phyloP scores from a whole-genome alignment of 176 grass and related monocot species.

The Melocanna baccifera region DNA sequence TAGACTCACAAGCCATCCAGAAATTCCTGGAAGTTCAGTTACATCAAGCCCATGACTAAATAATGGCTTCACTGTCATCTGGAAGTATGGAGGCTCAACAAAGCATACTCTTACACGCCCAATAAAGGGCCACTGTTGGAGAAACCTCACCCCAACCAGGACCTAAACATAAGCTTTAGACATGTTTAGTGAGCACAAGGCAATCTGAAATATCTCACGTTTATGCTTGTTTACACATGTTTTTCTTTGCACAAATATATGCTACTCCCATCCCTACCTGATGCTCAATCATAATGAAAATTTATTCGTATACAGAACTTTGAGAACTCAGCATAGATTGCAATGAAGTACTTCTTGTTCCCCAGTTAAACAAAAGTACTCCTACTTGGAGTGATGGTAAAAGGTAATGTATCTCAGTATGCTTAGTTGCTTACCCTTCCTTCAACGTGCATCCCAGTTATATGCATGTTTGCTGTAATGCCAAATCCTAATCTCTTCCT shows the following conservation, averaged over 20 bases:
- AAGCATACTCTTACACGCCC: slow-evolving; percentile 88
- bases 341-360: not conserved
- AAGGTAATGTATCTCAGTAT: not conserved
- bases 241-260: not conserved
- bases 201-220: not conserved
- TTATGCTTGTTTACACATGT: not conserved
- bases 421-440: slow-evolving; percentile 57
- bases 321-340: not conserved
- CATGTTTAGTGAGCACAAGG: not conserved
- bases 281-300: not conserved
- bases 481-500: slow-evolving; percentile 94
- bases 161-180: slow-evolving; percentile 48
- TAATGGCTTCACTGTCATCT: slow-evolving; percentile 95
- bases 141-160: slow-evolving; percentile 87
- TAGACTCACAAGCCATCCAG: slow-evolving; percentile 89
- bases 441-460: slow-evolving; percentile 96
- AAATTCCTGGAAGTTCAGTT: slow-evolving; percentile 93
- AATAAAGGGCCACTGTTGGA: slow-evolving; percentile 83
- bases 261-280: not conserved
- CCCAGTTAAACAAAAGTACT: not conserved
- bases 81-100: slow-evolving; percentile 94
- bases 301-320: not conserved
- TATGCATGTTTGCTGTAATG: slow-evolving; percentile 88
- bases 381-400: not conserved
- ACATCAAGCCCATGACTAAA: slow-evolving; percentile 90